Conservation (phyloP, 164 flowering plant genomes). For the Amborella trichopoda region DNA sequence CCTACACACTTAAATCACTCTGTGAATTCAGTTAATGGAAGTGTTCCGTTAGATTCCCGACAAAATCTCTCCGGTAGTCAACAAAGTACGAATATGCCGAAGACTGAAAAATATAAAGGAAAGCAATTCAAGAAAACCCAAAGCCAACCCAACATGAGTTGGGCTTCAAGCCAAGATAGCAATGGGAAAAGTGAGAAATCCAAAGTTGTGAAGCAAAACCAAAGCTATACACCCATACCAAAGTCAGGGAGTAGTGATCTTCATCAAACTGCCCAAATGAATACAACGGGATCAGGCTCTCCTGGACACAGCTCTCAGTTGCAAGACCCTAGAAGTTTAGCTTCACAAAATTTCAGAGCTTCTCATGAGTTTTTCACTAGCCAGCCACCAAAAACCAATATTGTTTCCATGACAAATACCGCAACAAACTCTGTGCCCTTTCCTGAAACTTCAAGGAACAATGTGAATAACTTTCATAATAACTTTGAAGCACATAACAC, state of each 20-base stretch:
- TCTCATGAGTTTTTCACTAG: slow-evolving; percentile 42
- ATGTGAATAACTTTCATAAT: slow-evolving; percentile 13
- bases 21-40: slow-evolving; percentile 15
- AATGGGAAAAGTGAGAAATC: slow-evolving; percentile 10
- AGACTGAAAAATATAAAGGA: slow-evolving; percentile 31
- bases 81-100: too few species aligned
- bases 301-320: too few species aligned
- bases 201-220: slow-evolving; percentile 2
- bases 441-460: slow-evolving; percentile 26
- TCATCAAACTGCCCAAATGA: neutral
- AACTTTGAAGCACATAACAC: too few species aligned
- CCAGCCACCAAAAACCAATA: slow-evolving; percentile 14
- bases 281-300: slow-evolving; percentile 1
- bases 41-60: too few species aligned
- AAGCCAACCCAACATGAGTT: slow-evolving; percentile 31
- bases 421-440: slow-evolving; percentile 21
- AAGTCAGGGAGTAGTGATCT: neutral
- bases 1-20: slow-evolving; percentile 16
- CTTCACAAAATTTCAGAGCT: too few species aligned
- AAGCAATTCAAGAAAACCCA: slow-evolving; percentile 22
- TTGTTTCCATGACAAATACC: slow-evolving; percentile 17
- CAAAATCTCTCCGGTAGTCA: slow-evolving; percentile 17
- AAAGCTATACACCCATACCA: neutral
- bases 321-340: too few species aligned
- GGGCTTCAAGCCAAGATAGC: too few species aligned